Evolutionary conservation across 352 stramenopile genomes (phyloP).

Genomic region (Aphanomyces cochlioides): DNA sequence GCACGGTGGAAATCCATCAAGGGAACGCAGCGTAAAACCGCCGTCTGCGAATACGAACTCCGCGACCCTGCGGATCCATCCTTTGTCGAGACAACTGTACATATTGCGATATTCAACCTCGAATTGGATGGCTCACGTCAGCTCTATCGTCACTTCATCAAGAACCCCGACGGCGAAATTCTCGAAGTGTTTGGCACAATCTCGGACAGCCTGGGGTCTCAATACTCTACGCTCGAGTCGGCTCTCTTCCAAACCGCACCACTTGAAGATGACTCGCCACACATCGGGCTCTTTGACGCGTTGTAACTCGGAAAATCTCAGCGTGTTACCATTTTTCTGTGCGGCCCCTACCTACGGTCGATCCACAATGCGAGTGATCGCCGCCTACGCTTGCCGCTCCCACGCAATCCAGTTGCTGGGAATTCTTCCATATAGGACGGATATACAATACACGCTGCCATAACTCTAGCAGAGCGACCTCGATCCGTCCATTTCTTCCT

Average conservation of each 20-base stretch:
- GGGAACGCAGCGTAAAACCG: conserved; percentile 65
- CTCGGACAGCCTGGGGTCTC: conserved; percentile 39
- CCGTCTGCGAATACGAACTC: conserved; percentile 77
- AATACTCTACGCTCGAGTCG: conserved; percentile 34
- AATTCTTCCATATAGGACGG: conserved; percentile 1
- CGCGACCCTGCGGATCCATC: conserved; percentile 59
- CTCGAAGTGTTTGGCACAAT: conserved; percentile 76
- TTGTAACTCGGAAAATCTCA: conserved; percentile 11
- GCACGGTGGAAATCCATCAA: conserved; percentile 56
- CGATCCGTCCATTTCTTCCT: background rate
- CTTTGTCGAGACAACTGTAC: conserved; percentile 64
- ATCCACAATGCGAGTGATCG: background rate
- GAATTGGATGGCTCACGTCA: conserved; percentile 50
- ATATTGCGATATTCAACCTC: conserved; percentile 81
- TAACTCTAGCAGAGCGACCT: conserved; percentile 4
- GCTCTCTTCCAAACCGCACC: conserved; percentile 28
- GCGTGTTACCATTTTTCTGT: background rate
- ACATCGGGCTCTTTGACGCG: conserved; percentile 13
- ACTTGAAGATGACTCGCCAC: background rate
- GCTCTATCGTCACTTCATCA: conserved; percentile 86
- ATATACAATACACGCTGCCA: conserved; percentile 20
- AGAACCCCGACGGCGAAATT: conserved; percentile 74
- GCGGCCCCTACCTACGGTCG: background rate
- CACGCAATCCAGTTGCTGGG: background rate
- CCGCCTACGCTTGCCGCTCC: conserved; percentile 1